Evolutionary conservation across 2,329 filamentous ascomycete species (phyloP).

Genomic region (Colletotrichum sp.): DNA sequence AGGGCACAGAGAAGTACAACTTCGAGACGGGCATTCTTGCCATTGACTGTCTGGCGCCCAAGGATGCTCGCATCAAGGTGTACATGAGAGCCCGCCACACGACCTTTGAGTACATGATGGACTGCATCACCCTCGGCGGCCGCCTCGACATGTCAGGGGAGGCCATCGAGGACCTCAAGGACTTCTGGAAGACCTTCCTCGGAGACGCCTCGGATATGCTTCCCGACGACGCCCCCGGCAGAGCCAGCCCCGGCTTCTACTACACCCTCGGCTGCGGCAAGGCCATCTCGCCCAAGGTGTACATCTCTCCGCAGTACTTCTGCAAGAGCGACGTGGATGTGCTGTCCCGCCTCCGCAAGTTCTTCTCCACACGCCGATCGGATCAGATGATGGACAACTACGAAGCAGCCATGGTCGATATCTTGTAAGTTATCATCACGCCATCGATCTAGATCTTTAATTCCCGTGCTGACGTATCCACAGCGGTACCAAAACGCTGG

Average conservation of each 20-base stretch:
- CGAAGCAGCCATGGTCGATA: constrained; percentile 8
- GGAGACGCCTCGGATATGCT: constrained; percentile 1
- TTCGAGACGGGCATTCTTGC: constrained; percentile 17
- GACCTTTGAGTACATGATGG: constrained; percentile 15
- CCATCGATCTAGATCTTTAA: neutral
- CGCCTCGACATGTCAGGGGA: constrained; percentile 16
- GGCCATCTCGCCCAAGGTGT: constrained; percentile 14
- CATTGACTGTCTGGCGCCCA: constrained; percentile 10
- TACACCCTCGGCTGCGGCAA: constrained; percentile 13
- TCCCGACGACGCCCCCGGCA: constrained; percentile 2
- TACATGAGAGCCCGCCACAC: constrained; percentile 13
- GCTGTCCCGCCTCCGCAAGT: constrained; percentile 5
- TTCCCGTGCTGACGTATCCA: neutral
- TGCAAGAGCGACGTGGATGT: constrained; percentile 9
- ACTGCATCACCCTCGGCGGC: constrained; percentile 13
- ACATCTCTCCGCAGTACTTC: constrained; percentile 13
- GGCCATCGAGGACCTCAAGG: constrained; percentile 10
- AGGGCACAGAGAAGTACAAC: constrained; percentile 6
- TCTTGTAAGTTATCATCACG: neutral
- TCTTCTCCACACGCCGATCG: constrained; percentile 10
- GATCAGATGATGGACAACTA: constrained; percentile 19
- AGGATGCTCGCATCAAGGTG: constrained; percentile 12
- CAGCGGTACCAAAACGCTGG: constrained; percentile 10
- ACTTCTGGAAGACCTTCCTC: constrained; percentile 7
- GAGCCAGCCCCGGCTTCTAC: constrained; percentile 14